These are phyloP conservation scores for Lentinula sp. DNA, from an alignment of 768 basidiomycete genomes.

Conservation along the genomic window DNA sequence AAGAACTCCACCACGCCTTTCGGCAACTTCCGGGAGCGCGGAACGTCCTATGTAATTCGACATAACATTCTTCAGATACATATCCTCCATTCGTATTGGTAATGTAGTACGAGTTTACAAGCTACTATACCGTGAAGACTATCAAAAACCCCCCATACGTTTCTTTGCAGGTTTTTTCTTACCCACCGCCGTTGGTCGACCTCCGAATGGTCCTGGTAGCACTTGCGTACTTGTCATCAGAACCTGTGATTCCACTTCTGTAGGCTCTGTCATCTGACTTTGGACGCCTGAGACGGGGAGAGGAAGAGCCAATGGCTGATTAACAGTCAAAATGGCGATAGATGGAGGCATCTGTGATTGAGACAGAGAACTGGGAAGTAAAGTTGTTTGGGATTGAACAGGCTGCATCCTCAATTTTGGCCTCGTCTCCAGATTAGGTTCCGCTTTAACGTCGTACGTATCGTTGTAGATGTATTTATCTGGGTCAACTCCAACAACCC, in stretches of 20 bases:
- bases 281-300: neutral
- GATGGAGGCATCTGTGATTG: neutral
- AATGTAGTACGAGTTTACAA: no score
- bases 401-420: neutral
- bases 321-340: neutral
- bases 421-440: neutral
- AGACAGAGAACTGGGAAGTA: neutral
- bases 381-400: constrained; percentile 4
- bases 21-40: neutral
- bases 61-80: no score
- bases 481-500: constrained; percentile 54
- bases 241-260: constrained; percentile 28
- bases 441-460: constrained; percentile 35
- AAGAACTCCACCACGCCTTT: neutral
- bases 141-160: constrained; percentile 67
- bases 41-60: neutral
- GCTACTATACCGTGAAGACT: neutral
- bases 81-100: no score
- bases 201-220: constrained; percentile 66
- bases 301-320: neutral
- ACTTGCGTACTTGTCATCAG: constrained; percentile 61
- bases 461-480: constrained; percentile 46
- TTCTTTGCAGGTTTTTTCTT: constrained; percentile 63
- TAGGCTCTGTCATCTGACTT: constrained; percentile 3
- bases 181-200: constrained; percentile 33